These are phyloP conservation scores for Anisodus acutangulus DNA, from an alignment of 257 asterid species.

Conservation along the genomic window DNA sequence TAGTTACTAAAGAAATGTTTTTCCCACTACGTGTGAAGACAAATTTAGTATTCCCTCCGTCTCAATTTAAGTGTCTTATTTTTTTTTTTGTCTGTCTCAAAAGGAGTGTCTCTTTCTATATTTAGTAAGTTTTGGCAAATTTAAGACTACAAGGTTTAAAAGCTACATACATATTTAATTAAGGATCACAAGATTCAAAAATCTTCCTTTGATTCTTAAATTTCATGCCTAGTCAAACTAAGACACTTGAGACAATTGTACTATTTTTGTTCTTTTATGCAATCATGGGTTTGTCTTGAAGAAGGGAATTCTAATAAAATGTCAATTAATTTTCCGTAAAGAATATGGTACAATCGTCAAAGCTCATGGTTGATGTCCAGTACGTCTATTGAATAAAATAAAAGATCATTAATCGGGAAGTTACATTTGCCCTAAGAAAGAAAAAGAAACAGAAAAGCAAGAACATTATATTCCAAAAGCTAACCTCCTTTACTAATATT, in stretches of 20 bases:
- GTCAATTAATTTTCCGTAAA: neutral
- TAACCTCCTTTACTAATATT: slow-evolving; percentile 1
- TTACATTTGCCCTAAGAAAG: neutral
- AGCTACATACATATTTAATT: no score
- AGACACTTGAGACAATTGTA: no score
- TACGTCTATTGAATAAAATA: neutral
- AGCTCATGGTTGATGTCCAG: slow-evolving; percentile 13
- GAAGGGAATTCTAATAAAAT: slow-evolving; percentile 19
- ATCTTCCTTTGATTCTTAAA: no score
- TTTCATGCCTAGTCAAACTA: no score
- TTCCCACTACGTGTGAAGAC: slow-evolving; percentile 36
- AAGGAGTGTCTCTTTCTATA: no score
- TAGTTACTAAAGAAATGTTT: slow-evolving; percentile 36
- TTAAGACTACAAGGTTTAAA: no score
- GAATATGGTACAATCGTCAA: slow-evolving; percentile 10
- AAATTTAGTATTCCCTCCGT: neutral
- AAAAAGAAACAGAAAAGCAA: neutral
- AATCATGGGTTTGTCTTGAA: slow-evolving; percentile 31
- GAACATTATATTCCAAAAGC: neutral
- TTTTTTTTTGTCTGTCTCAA: no score
- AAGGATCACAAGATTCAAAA: no score
- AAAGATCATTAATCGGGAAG: neutral
- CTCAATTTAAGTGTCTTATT: no score
- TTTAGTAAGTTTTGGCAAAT: no score
- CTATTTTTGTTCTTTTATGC: slow-evolving; percentile 30